These are phyloP conservation scores for Ophiostoma triangulosporum DNA, from an alignment of 2,329 filamentous ascomycete genomes.

Conservation along the genomic window DNA sequence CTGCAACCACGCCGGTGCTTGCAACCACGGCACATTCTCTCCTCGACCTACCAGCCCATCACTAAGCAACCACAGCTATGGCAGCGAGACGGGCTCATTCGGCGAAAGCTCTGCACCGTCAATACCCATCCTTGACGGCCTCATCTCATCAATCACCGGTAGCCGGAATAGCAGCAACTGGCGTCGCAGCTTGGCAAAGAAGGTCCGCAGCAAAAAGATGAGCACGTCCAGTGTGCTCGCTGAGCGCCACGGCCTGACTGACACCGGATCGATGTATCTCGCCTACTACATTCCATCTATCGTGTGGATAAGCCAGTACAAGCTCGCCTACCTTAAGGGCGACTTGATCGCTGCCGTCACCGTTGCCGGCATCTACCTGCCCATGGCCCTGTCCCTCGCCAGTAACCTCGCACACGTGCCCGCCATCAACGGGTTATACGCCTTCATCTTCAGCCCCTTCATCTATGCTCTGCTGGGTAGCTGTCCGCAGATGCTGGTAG, in stretches of 20 bases:
- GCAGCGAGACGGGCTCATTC: slow-evolving; percentile 21
- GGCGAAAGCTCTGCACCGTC: slow-evolving; percentile 21
- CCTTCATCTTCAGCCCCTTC: slow-evolving; percentile 84
- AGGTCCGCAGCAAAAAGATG: slow-evolving; percentile 41
- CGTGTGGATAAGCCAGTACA: slow-evolving; percentile 83
- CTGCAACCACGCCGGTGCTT: slow-evolving; percentile 34
- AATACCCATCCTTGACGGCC: slow-evolving; percentile 26
- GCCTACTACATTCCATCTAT: slow-evolving; percentile 87
- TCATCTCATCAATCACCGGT: slow-evolving; percentile 25
- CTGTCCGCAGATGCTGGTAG: slow-evolving; percentile 85
- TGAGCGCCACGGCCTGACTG: slow-evolving; percentile 58
- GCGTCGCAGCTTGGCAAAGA: slow-evolving; percentile 32
- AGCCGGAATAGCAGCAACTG: slow-evolving; percentile 26
- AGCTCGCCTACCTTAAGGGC: slow-evolving; percentile 65
- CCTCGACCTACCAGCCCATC: slow-evolving; percentile 43
- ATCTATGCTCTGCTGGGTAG: slow-evolving; percentile 86
- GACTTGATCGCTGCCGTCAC: slow-evolving; percentile 82
- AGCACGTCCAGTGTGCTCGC: slow-evolving; percentile 61
- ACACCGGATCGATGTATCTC: slow-evolving; percentile 68
- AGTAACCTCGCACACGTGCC: slow-evolving; percentile 87
- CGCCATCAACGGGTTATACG: slow-evolving; percentile 85
- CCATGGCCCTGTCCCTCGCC: slow-evolving; percentile 88
- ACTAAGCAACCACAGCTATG: slow-evolving; percentile 21
- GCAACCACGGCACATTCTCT: slow-evolving; percentile 66
- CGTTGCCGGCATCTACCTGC: slow-evolving; percentile 97